Evolutionary conservation across 257 asterid genomes (phyloP).

Genomic region (Ocimum tenuiflorum): DNA sequence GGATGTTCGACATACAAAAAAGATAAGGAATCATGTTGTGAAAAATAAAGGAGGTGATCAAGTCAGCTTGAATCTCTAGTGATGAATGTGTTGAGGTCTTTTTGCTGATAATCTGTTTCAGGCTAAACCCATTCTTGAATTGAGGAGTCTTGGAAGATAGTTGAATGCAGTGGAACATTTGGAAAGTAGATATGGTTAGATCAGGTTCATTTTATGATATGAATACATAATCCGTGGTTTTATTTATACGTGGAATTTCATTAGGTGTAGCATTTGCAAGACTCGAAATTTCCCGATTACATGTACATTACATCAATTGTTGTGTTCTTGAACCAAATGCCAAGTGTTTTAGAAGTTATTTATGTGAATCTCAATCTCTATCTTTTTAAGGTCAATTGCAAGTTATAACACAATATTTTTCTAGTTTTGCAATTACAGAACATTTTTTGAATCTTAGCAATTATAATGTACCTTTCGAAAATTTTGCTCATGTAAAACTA

Average conservation of each 20-base stretch:
- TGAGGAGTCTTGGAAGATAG: background rate
- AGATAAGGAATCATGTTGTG: constrained; percentile 12
- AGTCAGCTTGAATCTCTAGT: constrained; percentile 26
- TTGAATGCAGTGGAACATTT: background rate
- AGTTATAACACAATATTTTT: too few species aligned
- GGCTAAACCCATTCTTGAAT: background rate
- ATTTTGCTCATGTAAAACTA: too few species aligned
- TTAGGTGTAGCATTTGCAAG: background rate
- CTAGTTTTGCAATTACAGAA: too few species aligned
- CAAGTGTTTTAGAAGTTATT: too few species aligned
- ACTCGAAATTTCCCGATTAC: background rate
- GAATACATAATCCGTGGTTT: background rate
- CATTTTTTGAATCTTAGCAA: too few species aligned
- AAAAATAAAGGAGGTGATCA: constrained; percentile 24
- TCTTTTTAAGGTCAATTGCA: too few species aligned
- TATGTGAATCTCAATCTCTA: too few species aligned
- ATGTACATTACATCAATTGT: background rate
- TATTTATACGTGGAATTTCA: background rate
- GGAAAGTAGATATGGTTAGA: background rate
- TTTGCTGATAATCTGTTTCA: background rate
- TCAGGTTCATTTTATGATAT: background rate
- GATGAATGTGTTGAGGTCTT: background rate
- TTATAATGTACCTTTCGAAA: too few species aligned
- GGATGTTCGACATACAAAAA: background rate
- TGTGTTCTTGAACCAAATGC: background rate